Evolutionary conservation across 176 grass and related monocot genomes (phyloP).

Genomic region (Canna indica): DNA sequence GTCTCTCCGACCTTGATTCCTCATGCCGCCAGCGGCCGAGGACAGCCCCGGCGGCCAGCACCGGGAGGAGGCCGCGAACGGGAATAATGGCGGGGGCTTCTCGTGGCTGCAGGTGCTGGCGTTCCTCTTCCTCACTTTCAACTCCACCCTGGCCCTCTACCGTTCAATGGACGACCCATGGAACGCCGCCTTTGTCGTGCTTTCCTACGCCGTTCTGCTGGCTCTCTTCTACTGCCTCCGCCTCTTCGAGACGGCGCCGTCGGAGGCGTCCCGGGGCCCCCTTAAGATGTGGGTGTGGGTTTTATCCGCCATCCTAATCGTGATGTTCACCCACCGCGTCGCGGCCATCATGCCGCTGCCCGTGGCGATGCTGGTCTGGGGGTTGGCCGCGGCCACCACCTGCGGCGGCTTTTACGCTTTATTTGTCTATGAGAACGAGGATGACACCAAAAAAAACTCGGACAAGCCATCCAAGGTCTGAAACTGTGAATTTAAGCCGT

Average conservation of each 20-base stretch:
- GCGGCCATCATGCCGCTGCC: slow-evolving; percentile 31
- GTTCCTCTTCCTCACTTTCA: slow-evolving; percentile 13
- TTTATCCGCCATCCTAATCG: slow-evolving; percentile 5
- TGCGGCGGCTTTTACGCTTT: slow-evolving; percentile 27
- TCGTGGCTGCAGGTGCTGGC: slow-evolving; percentile 8
- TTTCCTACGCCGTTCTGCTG: not conserved
- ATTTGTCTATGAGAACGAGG: slow-evolving; percentile 22
- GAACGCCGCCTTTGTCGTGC: not conserved
- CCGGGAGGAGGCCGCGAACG: no score
- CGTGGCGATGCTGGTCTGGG: slow-evolving; percentile 31
- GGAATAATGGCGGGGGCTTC: no score
- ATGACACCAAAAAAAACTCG: not conserved
- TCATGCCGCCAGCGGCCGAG: no score
- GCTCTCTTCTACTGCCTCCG: slow-evolving; percentile 20
- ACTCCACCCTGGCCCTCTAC: slow-evolving; percentile 14
- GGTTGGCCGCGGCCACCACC: slow-evolving; percentile 25
- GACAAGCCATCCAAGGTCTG: no score
- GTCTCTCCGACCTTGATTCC: no score
- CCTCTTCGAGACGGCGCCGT: slow-evolving; percentile 14
- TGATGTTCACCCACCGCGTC: slow-evolving; percentile 32
- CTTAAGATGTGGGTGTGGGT: slow-evolving; percentile 30
- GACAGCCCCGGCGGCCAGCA: no score
- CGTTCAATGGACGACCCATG: not conserved
- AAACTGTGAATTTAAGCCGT: no score
- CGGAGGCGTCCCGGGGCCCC: not conserved